These are phyloP conservation scores for Lichtheimia ramosa DNA, from an alignment of 371 early-diverging fungal species.

Conservation along the genomic window DNA sequence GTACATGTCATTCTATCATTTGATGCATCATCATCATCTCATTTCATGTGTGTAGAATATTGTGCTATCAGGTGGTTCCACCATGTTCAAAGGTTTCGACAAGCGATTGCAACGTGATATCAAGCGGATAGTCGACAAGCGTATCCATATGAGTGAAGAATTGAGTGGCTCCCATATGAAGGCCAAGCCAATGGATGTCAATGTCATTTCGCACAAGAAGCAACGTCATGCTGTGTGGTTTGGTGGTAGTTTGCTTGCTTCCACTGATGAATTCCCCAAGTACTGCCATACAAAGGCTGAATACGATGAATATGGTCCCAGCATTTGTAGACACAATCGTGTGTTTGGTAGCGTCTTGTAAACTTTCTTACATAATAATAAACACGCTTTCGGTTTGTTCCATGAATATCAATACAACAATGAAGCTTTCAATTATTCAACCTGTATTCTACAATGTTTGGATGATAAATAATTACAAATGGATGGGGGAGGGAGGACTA, in stretches of 20 bases:
- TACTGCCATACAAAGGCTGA: constrained; percentile 97
- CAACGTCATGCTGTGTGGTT: constrained; percentile 99
- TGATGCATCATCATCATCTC: not conserved
- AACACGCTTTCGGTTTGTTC: not conserved
- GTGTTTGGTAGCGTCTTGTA: constrained; percentile 73
- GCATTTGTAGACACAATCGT: constrained; percentile 93
- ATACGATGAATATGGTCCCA: constrained; percentile 97
- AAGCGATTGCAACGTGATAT: constrained; percentile 95
- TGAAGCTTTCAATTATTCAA: too few species aligned
- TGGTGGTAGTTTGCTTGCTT: constrained; percentile 93
- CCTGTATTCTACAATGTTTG: too few species aligned
- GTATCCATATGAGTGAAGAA: constrained; percentile 73
- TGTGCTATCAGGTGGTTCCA: constrained; percentile 97
- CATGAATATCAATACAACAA: too few species aligned
- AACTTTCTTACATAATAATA: constrained; percentile 5
- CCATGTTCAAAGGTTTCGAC: constrained; percentile 97
- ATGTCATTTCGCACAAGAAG: constrained; percentile 96
- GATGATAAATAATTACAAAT: too few species aligned
- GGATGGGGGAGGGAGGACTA: not conserved
- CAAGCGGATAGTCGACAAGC: constrained; percentile 83
- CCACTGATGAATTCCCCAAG: constrained; percentile 86
- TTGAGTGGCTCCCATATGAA: constrained; percentile 63
- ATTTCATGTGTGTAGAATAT: constrained; percentile 70
- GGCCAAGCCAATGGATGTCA: constrained; percentile 90
- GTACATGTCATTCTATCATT: constrained; percentile 32